phyloP scores from a whole-genome alignment of 2,329 filamentous ascomycete species.

The Trichoderma semiorbis region DNA sequence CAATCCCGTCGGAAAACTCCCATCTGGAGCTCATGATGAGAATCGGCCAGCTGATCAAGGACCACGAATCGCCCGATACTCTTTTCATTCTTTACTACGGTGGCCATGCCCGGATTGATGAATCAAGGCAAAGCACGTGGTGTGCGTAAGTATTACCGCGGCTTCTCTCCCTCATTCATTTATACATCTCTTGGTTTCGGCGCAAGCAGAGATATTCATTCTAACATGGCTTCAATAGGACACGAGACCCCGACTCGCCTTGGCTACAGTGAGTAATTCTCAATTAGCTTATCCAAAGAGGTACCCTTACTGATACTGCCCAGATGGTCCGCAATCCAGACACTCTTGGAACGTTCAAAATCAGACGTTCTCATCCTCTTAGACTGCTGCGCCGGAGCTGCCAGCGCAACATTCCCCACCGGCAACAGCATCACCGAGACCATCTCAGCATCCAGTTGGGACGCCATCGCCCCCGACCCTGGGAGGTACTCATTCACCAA shows the following conservation, averaged over 20 bases:
- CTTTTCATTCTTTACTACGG: conserved; percentile 58
- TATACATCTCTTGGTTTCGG: background rate
- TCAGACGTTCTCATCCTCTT: conserved; percentile 57
- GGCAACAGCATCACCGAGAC: conserved; percentile 59
- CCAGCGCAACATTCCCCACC: conserved; percentile 56
- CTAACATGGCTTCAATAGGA: conserved; percentile 31
- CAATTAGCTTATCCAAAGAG: background rate
- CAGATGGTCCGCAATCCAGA: conserved; percentile 60
- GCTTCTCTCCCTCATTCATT: background rate
- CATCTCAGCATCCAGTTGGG: conserved; percentile 60
- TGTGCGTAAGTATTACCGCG: conserved; percentile 47
- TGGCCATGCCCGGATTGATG: conserved; percentile 57
- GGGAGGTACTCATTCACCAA: conserved; percentile 59
- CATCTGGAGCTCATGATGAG: conserved; percentile 58
- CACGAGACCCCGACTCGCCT: conserved; percentile 49
- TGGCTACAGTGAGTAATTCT: conserved; percentile 49
- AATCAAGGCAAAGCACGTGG: conserved; percentile 58
- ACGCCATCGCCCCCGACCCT: conserved; percentile 57
- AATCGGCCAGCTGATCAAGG: conserved; percentile 54
- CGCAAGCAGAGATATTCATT: background rate
- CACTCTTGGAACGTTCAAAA: conserved; percentile 52
- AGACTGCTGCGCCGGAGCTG: conserved; percentile 58
- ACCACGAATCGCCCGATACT: conserved; percentile 53
- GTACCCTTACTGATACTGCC: background rate
- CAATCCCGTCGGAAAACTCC: conserved; percentile 56